A percentile compares a stretch with the other conserved stretches of the same genome.
These are phyloP conservation scores for Xylaria venustula DNA, from an alignment of 495 filamentous ascomycete species.

Conservation along the genomic window DNA sequence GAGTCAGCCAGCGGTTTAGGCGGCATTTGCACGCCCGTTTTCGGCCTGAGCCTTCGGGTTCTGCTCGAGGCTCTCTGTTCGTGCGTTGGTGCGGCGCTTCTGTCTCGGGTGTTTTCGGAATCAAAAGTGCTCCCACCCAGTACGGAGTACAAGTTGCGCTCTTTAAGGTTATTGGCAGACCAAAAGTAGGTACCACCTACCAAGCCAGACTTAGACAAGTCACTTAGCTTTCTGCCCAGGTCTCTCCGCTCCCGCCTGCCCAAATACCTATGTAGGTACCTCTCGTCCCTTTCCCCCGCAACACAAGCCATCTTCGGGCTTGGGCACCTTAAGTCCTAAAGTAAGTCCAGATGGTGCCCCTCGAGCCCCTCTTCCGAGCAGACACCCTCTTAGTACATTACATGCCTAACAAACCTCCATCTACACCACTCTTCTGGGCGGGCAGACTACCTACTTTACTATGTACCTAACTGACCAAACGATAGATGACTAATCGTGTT, in stretches of 20 bases:
- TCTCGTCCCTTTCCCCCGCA: neutral
- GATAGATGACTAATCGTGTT: too few species aligned
- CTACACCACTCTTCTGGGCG: too few species aligned
- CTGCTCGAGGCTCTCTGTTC: neutral
- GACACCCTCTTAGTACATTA: too few species aligned
- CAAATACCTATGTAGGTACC: too few species aligned
- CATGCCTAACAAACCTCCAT: too few species aligned
- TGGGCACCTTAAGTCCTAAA: neutral
- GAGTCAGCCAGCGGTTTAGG: conserved; percentile 8
- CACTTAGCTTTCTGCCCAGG: neutral
- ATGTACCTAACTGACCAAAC: too few species aligned
- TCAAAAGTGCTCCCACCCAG: neutral
- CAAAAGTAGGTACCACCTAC: too few species aligned
- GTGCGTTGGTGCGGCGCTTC: neutral
- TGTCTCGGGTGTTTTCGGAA: conserved; percentile 9
- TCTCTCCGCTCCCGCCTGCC: neutral
- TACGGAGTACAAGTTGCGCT: neutral
- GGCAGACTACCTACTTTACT: too few species aligned
- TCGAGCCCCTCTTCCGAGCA: too few species aligned
- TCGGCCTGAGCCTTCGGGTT: neutral
- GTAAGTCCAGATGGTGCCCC: too few species aligned
- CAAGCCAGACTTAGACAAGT: neutral
- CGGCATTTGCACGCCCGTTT: conserved; percentile 10
- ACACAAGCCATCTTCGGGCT: neutral
- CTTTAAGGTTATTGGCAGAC: conserved; percentile 2